These are phyloP conservation scores for Trametes versicolor DNA, from an alignment of 1,284 basidiomycete species.

Conservation along the genomic window DNA sequence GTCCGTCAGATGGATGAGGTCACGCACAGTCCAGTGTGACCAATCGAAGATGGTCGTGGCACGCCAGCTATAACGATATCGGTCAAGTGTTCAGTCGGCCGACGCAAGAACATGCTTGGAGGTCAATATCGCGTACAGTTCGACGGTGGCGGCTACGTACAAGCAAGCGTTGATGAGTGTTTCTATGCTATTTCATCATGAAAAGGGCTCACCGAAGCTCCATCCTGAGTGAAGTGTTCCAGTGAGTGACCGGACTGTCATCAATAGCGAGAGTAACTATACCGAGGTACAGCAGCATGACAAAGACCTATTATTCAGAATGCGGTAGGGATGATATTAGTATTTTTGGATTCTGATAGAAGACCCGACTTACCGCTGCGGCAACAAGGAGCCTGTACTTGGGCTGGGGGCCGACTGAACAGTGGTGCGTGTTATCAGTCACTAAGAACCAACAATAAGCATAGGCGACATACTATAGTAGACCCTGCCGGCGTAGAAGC, in stretches of 20 bases:
- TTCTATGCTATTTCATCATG: neutral
- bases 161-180: neutral
- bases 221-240: neutral
- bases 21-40: neutral
- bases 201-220: neutral
- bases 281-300: neutral
- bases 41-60: neutral
- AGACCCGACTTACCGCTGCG: neutral
- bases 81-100: no score
- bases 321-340: neutral
- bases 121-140: conserved; percentile 3
- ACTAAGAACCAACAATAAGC: no score
- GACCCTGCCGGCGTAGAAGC: no score
- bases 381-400: conserved; percentile 3
- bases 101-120: no score
- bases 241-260: neutral
- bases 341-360: no score
- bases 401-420: neutral
- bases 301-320: neutral
- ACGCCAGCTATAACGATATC: neutral
- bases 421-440: neutral
- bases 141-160: neutral
- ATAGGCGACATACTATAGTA: no score
- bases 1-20: neutral
- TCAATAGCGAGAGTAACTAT: neutral